Evolutionary conservation across 306 rosid species (phyloP).

Genomic region (Neltuma alba): DNA sequence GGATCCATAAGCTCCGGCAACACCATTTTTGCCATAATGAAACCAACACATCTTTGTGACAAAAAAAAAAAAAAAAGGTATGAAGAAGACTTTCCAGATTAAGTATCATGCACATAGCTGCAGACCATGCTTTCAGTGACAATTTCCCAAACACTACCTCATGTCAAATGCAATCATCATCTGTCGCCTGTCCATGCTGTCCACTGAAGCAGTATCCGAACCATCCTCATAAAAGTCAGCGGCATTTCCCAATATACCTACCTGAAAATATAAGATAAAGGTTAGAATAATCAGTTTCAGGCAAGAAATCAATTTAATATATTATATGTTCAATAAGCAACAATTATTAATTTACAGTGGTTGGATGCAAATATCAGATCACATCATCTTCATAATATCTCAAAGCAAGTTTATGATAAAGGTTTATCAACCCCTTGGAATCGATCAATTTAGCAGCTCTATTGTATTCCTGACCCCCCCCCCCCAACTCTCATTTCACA

Average conservation of each 20-base stretch:
- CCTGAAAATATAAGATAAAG: conserved; percentile 52
- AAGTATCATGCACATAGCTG: conserved; percentile 21
- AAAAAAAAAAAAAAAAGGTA: conserved; percentile 38
- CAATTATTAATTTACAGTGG: conserved; percentile 28
- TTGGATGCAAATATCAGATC: conserved; percentile 25
- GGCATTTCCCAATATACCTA: conserved; percentile 93
- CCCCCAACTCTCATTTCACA: background rate
- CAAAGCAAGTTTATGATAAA: conserved; percentile 2
- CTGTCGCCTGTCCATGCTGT: conserved; percentile 78
- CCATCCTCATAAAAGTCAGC: conserved; percentile 76
- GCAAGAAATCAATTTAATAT: background rate
- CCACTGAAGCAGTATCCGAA: conserved; percentile 52
- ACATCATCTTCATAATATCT: background rate
- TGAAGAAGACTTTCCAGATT: conserved; percentile 35
- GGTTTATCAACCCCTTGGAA: conserved; percentile 25
- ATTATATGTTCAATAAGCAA: conserved; percentile 36
- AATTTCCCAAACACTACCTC: conserved; percentile 60
- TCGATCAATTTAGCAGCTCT: conserved; percentile 13
- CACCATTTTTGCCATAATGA: conserved; percentile 96
- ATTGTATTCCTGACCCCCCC: conserved; percentile 17
- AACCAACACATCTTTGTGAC: conserved; percentile 80
- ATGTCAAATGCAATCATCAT: conserved; percentile 99
- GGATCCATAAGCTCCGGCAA: conserved; percentile 97
- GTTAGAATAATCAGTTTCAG: conserved; percentile 18
- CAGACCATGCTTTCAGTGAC: conserved; percentile 23